Base-by-base conservation (phyloP, 257 asterid species). In the Mentha longifolia region DNA sequence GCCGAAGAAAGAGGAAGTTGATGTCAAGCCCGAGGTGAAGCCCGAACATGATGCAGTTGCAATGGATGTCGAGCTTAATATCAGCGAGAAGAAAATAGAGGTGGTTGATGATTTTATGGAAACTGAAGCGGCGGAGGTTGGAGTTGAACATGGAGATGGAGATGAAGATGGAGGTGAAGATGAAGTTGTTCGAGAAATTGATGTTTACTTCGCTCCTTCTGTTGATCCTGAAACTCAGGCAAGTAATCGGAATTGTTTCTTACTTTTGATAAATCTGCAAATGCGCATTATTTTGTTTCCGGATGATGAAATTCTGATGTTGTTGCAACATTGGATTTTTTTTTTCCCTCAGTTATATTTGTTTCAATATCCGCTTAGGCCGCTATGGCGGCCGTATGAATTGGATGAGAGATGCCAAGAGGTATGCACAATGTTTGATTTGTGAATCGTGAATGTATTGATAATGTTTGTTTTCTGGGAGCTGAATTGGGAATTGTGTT, bases 311-410 rank as follows among this genome's bases (percentile, higher is more conserved):
- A 62, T 25, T 50, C 60, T 6, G 61, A 28, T 61, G 13, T 16
- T 42, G 43, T 5, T 68, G 66, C 69, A 15, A 25, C 16, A 20
- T 45, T 77, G 39, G 5, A 19, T 76, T 55, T 10, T 22, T 20
- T 17, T 15, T 73, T n/a, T n/a, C n/a, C 45, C 25, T 13, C 84
- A 91, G 98, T 63, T 94, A 59, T 88, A 85, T 72, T 85, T 86
- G 73, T 64, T 89, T 74, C 98, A 93, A 74, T 93, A 78, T 78
- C 96, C 96, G 4, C 76, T 87, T n/a, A 86, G 97, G 77, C 92
- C 91, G 2, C 2, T 54, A 72, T 93, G 97, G 97, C 81, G 98
- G 49, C 97, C 98, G 0, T 93, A 93, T 79, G 98, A 83, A 22
- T 65, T 91, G 79, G 95, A 87, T 0, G 95, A 84, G 3, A 79